Evolutionary conservation across 495 filamentous ascomycete genomes (phyloP).

Genomic region (Daldinia childiae): DNA sequence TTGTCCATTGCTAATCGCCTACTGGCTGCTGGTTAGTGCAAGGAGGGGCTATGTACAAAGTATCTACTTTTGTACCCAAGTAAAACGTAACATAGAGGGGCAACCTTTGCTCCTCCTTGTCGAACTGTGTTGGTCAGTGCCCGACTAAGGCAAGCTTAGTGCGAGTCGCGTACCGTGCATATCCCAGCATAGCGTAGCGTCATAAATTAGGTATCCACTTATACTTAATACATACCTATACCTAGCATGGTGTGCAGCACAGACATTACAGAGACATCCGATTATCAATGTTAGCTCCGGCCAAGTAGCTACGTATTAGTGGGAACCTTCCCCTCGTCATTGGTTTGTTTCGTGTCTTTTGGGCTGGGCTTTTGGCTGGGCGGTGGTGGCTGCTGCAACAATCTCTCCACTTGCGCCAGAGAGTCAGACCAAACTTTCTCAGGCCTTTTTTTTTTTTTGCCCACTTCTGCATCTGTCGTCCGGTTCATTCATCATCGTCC

Average conservation of each 20-base stretch:
- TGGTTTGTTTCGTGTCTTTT: slow-evolving; percentile 35
- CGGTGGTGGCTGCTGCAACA: slow-evolving; percentile 38
- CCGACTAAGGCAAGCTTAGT: slow-evolving; percentile 28
- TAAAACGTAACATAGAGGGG: slow-evolving; percentile 11
- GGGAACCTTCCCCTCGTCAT: slow-evolving; percentile 27
- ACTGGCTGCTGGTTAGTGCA: not conserved
- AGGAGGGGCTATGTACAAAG: not conserved
- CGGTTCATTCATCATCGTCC: slow-evolving; percentile 45
- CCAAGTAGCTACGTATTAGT: slow-evolving; percentile 34
- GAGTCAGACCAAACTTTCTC: slow-evolving; percentile 45
- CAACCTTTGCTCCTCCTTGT: slow-evolving; percentile 5
- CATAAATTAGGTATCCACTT: slow-evolving; percentile 8
- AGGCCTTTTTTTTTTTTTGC: slow-evolving; percentile 40
- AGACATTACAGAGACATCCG: slow-evolving; percentile 38
- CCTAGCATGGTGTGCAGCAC: slow-evolving; percentile 34
- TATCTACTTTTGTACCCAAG: no score
- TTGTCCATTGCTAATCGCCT: not conserved
- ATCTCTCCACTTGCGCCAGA: slow-evolving; percentile 41
- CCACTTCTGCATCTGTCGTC: slow-evolving; percentile 35
- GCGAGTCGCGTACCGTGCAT: slow-evolving; percentile 29
- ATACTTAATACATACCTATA: not conserved
- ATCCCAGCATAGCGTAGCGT: slow-evolving; percentile 22
- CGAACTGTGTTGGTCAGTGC: slow-evolving; percentile 37
- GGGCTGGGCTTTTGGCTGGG: slow-evolving; percentile 32
- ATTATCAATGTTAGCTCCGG: slow-evolving; percentile 42